These are phyloP conservation scores for Cubamyces sp. DNA, from an alignment of 768 basidiomycete species.

Conservation along the genomic window DNA sequence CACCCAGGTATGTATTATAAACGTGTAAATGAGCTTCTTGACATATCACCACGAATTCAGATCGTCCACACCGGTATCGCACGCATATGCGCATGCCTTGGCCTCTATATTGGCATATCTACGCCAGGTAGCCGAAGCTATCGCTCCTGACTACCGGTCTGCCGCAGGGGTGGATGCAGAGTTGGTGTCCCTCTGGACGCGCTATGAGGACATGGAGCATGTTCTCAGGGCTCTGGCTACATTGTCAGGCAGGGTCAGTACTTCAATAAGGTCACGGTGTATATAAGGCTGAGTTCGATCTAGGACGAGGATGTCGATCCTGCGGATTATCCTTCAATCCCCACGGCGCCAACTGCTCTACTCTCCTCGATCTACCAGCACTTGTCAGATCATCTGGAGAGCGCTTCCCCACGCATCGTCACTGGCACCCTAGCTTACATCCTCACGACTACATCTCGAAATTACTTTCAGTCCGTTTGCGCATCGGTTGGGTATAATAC, in stretches of 20 bases:
- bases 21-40: neutral
- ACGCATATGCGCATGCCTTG: slow-evolving; percentile 69
- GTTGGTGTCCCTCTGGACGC: slow-evolving; percentile 32
- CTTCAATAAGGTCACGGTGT: neutral
- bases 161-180: neutral
- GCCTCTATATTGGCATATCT: slow-evolving; percentile 57
- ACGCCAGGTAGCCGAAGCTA: slow-evolving; percentile 36
- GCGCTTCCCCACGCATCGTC: slow-evolving; percentile 51
- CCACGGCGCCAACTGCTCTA: slow-evolving; percentile 46
- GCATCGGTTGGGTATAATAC: slow-evolving; percentile 57
- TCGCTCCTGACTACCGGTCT: neutral
- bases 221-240: slow-evolving; percentile 49
- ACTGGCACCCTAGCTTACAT: slow-evolving; percentile 67
- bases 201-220: slow-evolving; percentile 30
- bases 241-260: slow-evolving; percentile 63
- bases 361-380: slow-evolving; percentile 65
- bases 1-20: slow-evolving; percentile 47
- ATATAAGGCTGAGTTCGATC: neutral
- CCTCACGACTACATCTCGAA: slow-evolving; percentile 63
- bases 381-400: slow-evolving; percentile 56
- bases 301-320: slow-evolving; percentile 25
- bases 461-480: slow-evolving; percentile 63
- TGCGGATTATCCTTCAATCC: slow-evolving; percentile 23
- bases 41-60: neutral
- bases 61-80: slow-evolving; percentile 42